Conservation (phyloP, 257 asterid species). For the Solanum medicagineum region DNA sequence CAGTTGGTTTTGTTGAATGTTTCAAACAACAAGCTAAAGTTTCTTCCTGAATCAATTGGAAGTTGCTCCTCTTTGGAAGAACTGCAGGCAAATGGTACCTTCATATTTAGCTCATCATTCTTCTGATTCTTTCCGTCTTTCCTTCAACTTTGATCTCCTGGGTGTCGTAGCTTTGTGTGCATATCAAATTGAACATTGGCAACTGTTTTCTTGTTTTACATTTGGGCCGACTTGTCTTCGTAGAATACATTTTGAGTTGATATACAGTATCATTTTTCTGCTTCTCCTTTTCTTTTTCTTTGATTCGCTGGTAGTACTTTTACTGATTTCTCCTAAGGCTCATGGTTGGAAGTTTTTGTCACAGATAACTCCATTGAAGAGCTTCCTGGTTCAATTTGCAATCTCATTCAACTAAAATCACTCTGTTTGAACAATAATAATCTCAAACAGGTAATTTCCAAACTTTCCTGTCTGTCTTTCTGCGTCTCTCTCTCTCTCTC, state of each 20-base stretch:
- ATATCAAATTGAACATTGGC: not conserved
- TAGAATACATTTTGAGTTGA: not conserved
- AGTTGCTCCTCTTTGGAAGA: slow-evolving; percentile 94
- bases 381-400: slow-evolving; percentile 82
- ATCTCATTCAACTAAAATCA: slow-evolving; percentile 76
- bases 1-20: slow-evolving; percentile 86
- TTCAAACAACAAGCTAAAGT: slow-evolving; percentile 70
- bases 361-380: slow-evolving; percentile 83
- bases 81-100: slow-evolving; percentile 89
- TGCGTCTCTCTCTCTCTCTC: not conserved
- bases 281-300: not conserved
- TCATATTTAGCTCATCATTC: slow-evolving; percentile 1
- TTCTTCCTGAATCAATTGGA: slow-evolving; percentile 90
- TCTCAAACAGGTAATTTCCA: slow-evolving; percentile 52
- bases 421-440: slow-evolving; percentile 73
- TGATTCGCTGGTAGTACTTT: not conserved
- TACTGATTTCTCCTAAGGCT: not conserved
- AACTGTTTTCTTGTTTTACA: not conserved
- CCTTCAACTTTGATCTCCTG: not conserved
- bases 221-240: not conserved
- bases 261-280: not conserved
- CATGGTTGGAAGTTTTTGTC: not conserved
- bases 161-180: not conserved
- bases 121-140: slow-evolving; percentile 2
- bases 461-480: not conserved